Base-by-base conservation (phyloP, 768 basidiomycete genomes). In the Gelatoporia subvermispora region DNA sequence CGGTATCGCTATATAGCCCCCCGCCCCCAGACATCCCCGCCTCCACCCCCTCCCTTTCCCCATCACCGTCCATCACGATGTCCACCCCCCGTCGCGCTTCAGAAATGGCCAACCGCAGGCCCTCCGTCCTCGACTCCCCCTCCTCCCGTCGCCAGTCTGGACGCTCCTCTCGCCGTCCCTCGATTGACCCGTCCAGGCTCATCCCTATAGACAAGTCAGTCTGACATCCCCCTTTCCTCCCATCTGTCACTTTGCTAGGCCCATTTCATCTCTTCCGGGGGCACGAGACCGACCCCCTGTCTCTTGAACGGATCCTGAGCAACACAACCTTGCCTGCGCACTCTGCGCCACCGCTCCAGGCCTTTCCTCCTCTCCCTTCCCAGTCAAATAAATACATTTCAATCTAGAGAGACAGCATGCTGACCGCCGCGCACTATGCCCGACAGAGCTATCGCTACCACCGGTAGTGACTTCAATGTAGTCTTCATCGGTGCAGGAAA, bases 401-500 rank as follows among this genome's bases (percentile, higher is more conserved):
- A n/a, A n/a, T n/a, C n/a, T n/a, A n/a, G 28, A 13, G 28, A 5
- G 25, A n/a, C 35, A 38, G 38, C 25, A 42, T 41, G 50, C 55
- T 56, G 59, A 54, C 50, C 40, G 35, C 40, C 16, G 46, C 43
- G 35, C 7, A 41, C 41, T 41, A 23, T 45, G 23, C 41, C 34
- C 8, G 35, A 0, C 41, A 62, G 66, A 83, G 78, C 63, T 64
- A 68, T 47, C 68, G 68, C 55, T 74, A 78, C 82, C 46, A 73
- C 72, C 46, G 84, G 82, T 15, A 80, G 86, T 56, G 75, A 85
- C 61, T 96, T 96, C 77, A 95, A 96, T 65, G 84, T 98, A 46
- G 82, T 95, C 65, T 93, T 95, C 68, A 75, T 98, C 57, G 94
- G 94, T 43, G 94, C 94, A 22, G 94, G 93, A 15, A 95, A 96